Evolutionary conservation across 495 filamentous ascomycete genomes (phyloP).

Genomic region (Ramalina intermedia): DNA sequence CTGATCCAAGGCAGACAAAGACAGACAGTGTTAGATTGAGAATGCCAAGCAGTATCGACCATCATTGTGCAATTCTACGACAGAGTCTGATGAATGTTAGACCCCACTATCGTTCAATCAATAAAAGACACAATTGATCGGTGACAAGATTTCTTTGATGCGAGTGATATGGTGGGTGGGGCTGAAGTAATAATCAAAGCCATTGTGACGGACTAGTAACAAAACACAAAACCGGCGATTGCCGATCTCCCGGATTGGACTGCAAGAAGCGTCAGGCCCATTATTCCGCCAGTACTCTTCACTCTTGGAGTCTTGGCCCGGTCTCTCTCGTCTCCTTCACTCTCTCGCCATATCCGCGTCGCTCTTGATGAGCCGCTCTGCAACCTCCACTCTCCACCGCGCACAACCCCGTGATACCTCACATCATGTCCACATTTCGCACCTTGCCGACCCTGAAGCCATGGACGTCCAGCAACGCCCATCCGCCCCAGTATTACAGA

Average conservation of each 20-base stretch:
- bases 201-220: background rate
- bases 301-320: background rate
- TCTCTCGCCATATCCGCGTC: conserved; percentile 1
- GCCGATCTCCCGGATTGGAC: background rate
- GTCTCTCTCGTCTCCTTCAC: background rate
- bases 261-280: background rate
- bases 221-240: background rate
- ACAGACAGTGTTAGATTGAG: too few species aligned
- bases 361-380: conserved; percentile 8
- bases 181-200: background rate
- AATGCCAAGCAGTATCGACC: too few species aligned
- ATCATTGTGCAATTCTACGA: too few species aligned
- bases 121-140: too few species aligned
- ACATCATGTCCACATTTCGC: conserved; percentile 15
- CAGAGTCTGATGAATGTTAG: too few species aligned
- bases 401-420: background rate
- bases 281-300: too few species aligned
- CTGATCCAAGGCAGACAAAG: too few species aligned
- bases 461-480: conserved; percentile 16
- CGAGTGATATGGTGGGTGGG: too few species aligned
- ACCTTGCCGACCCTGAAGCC: conserved; percentile 9
- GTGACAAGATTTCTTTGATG: too few species aligned
- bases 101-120: too few species aligned
- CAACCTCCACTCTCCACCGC: conserved; percentile 3
- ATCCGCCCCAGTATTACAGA: conserved; percentile 1